Conservation (phyloP, 2,329 filamentous ascomycete species). For the Coleophoma eucalyptorum region DNA sequence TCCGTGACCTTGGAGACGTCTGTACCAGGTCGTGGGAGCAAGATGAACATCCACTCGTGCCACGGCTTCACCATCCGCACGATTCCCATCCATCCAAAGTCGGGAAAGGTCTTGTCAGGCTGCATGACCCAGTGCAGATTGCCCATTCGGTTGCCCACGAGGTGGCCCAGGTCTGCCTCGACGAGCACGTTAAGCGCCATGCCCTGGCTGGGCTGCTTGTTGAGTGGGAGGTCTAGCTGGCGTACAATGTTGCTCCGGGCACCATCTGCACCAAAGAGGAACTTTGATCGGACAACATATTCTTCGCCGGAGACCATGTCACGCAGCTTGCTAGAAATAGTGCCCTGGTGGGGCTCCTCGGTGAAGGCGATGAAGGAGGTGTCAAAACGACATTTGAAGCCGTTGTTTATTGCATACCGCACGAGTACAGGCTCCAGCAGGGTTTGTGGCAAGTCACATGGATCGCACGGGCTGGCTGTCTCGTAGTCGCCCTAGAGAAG, state of each 20-base stretch:
- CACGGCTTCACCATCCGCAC: slow-evolving; percentile 60
- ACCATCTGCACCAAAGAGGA: slow-evolving; percentile 57
- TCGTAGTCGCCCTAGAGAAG: slow-evolving; percentile 35
- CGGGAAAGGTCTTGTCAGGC: slow-evolving; percentile 46
- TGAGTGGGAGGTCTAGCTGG: slow-evolving; percentile 42
- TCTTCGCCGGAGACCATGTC: slow-evolving; percentile 31
- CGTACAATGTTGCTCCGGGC: slow-evolving; percentile 40
- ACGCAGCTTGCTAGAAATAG: slow-evolving; percentile 27
- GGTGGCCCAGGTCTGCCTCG: slow-evolving; percentile 44
- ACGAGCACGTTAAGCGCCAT: slow-evolving; percentile 46
- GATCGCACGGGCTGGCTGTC: slow-evolving; percentile 35
- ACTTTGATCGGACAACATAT: slow-evolving; percentile 47
- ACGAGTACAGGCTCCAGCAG: slow-evolving; percentile 43
- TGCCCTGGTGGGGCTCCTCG: slow-evolving; percentile 6
- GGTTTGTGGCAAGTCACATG: slow-evolving; percentile 42
- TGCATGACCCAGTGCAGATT: slow-evolving; percentile 59
- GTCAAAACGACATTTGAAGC: slow-evolving; percentile 39
- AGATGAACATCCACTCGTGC: slow-evolving; percentile 58
- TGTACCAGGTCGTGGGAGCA: slow-evolving; percentile 39
- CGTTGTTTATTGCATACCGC: slow-evolving; percentile 32
- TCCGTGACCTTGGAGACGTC: slow-evolving; percentile 35
- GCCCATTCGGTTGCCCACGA: slow-evolving; percentile 45
- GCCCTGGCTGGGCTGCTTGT: slow-evolving; percentile 39
- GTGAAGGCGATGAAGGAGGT: slow-evolving; percentile 33
- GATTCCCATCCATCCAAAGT: slow-evolving; percentile 45